phyloP scores from a whole-genome alignment of 192 early-diverging fungal species.

The Lunasporangiospora selenospora region DNA sequence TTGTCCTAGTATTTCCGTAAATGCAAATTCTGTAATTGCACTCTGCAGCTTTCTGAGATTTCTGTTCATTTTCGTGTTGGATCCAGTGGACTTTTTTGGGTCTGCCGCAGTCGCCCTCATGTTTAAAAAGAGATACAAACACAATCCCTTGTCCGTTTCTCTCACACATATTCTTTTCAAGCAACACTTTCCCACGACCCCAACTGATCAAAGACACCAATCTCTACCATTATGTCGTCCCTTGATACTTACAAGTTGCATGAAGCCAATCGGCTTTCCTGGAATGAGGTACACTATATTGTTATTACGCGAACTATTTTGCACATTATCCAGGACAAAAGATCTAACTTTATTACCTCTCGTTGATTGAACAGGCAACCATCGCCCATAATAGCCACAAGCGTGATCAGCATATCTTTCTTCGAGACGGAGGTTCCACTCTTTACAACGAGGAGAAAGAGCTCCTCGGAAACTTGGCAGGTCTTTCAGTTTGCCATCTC shows the following conservation, averaged over 20 bases:
- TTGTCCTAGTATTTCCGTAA: no score
- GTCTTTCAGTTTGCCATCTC: constrained; percentile 37
- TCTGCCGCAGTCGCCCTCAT: not conserved
- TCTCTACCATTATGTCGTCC: not conserved
- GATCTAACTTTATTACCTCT: not conserved
- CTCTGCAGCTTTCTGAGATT: no score
- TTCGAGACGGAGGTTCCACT: constrained; percentile 29
- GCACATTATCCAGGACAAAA: not conserved
- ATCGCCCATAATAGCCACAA: constrained; percentile 45
- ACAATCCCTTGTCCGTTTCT: not conserved
- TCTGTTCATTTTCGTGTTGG: no score
- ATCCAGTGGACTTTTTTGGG: no score
- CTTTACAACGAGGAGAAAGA: constrained; percentile 37
- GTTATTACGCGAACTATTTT: not conserved
- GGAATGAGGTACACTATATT: constrained; percentile 19
- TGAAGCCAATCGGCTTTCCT: constrained; percentile 34
- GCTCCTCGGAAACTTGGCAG: constrained; percentile 25
- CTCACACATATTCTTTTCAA: no score
- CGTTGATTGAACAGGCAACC: no score
- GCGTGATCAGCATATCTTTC: constrained; percentile 37
- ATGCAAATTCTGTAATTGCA: no score
- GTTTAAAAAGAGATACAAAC: not conserved
- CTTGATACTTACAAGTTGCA: no score
- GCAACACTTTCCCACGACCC: no score
- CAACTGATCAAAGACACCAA: not conserved